Base-by-base conservation (phyloP, 805 yeast species). In the Diddensiella transvaalensis region DNA sequence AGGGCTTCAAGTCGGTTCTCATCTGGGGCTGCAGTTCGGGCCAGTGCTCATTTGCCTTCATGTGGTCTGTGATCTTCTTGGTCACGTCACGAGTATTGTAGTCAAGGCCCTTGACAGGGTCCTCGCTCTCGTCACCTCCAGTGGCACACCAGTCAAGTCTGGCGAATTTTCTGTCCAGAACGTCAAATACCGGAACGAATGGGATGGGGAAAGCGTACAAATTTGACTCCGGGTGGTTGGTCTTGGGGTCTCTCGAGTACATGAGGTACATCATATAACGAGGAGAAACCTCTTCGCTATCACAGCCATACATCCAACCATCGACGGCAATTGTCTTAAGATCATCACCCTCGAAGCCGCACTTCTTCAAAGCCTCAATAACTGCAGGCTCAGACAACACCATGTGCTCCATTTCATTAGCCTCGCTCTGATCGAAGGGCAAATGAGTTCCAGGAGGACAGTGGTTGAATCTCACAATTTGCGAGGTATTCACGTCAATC, bases 281-380 rank as follows among this genome's bases (percentile, higher is more conserved):
- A n/a, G 67, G 66, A 44, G 53, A 42, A 21, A 50, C 49, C 4
- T 49, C 60, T 61, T 82, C 86, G 51, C 74, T 68, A 62, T 83
- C 88, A 29, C 88, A 82, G 60, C 91, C 95, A 64, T 86, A 85
- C 76, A 85, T 86, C 95, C 95, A 86, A 46, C 88, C 87, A 63
- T 85, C 91, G 61, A 76, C 77, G 57, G 82, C 76, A 42, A 83
- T 80, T 22, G 48, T 44, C 17, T 58, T 47, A 19, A 44, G 22
- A 3, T 50, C 50, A 11, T 44, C 48, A 29, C 53, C 55, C 24
- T 64, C 58, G 50, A 64, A 68, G 63, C 78, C 64, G 67, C 84
- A 75, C 66, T 83, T 83, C 52, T 72, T 85, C 60, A 83, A 72
- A 64, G 85, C 90, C 22, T 81, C 86, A 54, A 65, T 53, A 52